Conservation (phyloP, 148 eudicot genomes). For the Polygonum aviculare region DNA sequence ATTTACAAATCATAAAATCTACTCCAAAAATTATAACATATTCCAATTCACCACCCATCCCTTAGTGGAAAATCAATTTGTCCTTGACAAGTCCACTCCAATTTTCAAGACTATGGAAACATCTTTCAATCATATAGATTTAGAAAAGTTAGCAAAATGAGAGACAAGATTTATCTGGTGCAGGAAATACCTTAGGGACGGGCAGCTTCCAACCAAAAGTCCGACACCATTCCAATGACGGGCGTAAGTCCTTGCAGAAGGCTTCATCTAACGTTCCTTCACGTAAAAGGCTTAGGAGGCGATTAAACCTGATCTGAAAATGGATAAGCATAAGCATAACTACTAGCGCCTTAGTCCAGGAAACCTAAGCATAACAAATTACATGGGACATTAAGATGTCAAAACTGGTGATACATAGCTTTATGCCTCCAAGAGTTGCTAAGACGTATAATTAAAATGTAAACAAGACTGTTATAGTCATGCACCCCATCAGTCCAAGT, state of each 20-base stretch:
- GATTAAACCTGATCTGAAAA: slow-evolving; percentile 35
- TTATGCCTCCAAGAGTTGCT: not conserved
- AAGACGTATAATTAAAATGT: not conserved
- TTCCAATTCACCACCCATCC: not conserved
- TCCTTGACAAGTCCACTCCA: not conserved
- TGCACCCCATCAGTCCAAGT: not conserved
- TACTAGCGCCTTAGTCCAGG: not conserved
- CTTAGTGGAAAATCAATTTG: not conserved
- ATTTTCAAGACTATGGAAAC: not conserved
- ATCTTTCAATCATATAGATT: not conserved
- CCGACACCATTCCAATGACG: slow-evolving; percentile 70
- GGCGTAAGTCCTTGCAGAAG: slow-evolving; percentile 60
- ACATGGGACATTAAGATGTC: not conserved
- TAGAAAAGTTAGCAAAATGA: not conserved
- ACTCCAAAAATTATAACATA: not conserved
- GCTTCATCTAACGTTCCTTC: slow-evolving; percentile 50
- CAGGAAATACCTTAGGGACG: slow-evolving; percentile 27
- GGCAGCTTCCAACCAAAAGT: slow-evolving; percentile 64
- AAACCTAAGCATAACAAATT: not conserved
- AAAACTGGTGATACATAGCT: not conserved
- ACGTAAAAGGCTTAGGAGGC: slow-evolving; percentile 52
- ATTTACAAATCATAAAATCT: not conserved
- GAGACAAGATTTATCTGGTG: not conserved
- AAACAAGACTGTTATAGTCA: not conserved
- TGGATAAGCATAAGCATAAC: not conserved